Evolutionary conservation across 2,329 filamentous ascomycete genomes (phyloP).

Genomic region (Annulohypoxylon truncatum): DNA sequence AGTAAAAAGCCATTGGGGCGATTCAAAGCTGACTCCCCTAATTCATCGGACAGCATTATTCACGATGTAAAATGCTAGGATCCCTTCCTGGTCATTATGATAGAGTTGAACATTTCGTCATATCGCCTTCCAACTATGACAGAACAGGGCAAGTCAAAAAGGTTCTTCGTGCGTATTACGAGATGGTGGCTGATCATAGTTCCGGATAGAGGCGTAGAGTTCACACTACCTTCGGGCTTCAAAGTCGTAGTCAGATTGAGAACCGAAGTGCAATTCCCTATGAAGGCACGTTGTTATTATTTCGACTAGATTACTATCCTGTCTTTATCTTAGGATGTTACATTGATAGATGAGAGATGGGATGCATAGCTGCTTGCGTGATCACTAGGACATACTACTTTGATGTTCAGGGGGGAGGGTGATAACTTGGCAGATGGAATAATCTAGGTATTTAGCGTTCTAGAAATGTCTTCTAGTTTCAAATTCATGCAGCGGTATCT

Average conservation of each 20-base stretch:
- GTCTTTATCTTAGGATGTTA: not conserved
- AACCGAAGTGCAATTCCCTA: not conserved
- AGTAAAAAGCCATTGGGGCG: too few relatives aligned
- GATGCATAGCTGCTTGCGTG: not conserved
- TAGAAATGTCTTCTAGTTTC: not conserved
- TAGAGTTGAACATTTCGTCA: conserved; percentile 1
- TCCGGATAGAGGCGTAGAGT: conserved; percentile 10
- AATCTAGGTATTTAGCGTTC: not conserved
- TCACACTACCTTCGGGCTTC: not conserved
- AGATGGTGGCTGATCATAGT: not conserved
- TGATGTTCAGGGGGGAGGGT: not conserved
- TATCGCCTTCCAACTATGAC: not conserved
- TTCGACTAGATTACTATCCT: not conserved
- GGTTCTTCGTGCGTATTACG: not conserved
- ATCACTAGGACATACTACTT: not conserved
- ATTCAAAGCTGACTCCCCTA: not conserved
- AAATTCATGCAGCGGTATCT: not conserved
- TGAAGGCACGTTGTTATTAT: not conserved
- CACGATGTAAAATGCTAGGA: not conserved
- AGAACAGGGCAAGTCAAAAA: conserved; percentile 1
- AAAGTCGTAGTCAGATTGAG: not conserved
- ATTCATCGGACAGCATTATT: not conserved
- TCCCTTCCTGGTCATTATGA: not conserved
- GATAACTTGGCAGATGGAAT: not conserved
- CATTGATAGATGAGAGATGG: not conserved